These are phyloP conservation scores for Aspergillus sp. DNA, from an alignment of 2,329 filamentous ascomycete genomes.

Conservation along the genomic window DNA sequence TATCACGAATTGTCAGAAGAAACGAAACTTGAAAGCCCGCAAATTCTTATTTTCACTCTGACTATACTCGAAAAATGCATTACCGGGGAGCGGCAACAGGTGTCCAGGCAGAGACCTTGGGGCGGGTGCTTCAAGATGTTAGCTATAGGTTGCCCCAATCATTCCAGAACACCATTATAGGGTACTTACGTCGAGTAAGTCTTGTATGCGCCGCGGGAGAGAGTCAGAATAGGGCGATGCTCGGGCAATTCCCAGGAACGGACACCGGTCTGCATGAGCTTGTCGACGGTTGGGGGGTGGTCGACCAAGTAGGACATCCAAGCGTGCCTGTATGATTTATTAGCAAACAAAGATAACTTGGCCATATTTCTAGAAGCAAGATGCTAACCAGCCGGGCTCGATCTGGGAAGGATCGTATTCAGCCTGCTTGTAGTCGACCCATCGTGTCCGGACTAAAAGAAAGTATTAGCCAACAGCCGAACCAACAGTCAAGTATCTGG, in stretches of 20 bases:
- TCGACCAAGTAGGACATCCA: conserved; percentile 96
- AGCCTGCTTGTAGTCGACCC: conserved; percentile 91
- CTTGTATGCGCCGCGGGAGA: conserved; percentile 73
- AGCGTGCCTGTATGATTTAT: conserved; percentile 59
- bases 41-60: conserved; percentile 1
- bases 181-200: conserved; percentile 84
- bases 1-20: conserved; percentile 4
- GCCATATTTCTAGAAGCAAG: background rate
- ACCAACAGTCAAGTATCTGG: too few species aligned
- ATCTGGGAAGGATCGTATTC: conserved; percentile 62
- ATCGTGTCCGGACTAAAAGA: conserved; percentile 74
- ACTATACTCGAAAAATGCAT: conserved; percentile 8
- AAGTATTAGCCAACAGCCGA: conserved; percentile 11
- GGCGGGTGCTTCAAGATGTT: conserved; percentile 19
- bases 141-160: background rate
- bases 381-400: conserved; percentile 72
- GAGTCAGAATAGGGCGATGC: conserved; percentile 68
- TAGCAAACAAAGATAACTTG: conserved; percentile 1
- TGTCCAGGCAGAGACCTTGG: conserved; percentile 30
- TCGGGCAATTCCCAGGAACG: conserved; percentile 70
- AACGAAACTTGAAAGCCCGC: conserved; percentile 7
- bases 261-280: conserved; percentile 58
- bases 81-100: conserved; percentile 32
- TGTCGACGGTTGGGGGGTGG: conserved; percentile 72
- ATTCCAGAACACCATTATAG: background rate